phyloP scores from a whole-genome alignment of 306 rosid species.

The Mimosa bimucronata region DNA sequence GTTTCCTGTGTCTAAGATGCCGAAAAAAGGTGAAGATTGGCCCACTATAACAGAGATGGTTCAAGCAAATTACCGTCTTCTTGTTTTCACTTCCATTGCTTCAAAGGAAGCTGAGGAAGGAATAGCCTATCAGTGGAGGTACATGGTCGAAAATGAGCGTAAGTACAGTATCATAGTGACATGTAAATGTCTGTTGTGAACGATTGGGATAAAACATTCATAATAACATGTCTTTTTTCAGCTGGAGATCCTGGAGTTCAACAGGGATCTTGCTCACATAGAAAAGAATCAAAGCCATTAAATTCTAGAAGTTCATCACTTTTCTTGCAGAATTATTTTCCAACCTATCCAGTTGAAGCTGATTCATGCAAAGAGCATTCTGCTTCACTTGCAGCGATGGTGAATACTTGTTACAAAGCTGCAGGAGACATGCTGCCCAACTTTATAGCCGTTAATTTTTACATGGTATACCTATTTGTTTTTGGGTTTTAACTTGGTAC shows the following conservation, averaged over 20 bases:
- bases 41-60: conserved; percentile 86
- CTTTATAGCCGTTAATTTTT: conserved; percentile 88
- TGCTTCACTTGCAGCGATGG: conserved; percentile 83
- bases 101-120: conserved; percentile 95
- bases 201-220: conserved; percentile 18
- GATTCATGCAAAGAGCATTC: conserved; percentile 98
- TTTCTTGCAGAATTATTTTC: conserved; percentile 85
- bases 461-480: conserved; percentile 68
- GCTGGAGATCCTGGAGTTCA: conserved; percentile 97
- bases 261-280: conserved; percentile 73
- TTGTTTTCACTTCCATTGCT: conserved; percentile 86
- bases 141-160: conserved; percentile 97
- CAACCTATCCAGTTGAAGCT: conserved; percentile 87
- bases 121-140: conserved; percentile 92
- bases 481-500: conserved; percentile 3
- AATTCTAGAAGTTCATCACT: conserved; percentile 73
- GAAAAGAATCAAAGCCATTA: conserved; percentile 86
- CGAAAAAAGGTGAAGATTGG: conserved; percentile 82
- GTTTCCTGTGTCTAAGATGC: conserved; percentile 91
- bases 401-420: conserved; percentile 82
- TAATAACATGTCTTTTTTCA: conserved; percentile 52
- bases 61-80: conserved; percentile 78
- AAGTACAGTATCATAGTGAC: conserved; percentile 37
- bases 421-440: conserved; percentile 84
- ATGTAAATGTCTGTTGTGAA: conserved; percentile 17